Evolutionary conservation across 345 rosid species (phyloP), one percentile per base, ranked within the genome.

Genomic region (Punica granatum): DNA sequence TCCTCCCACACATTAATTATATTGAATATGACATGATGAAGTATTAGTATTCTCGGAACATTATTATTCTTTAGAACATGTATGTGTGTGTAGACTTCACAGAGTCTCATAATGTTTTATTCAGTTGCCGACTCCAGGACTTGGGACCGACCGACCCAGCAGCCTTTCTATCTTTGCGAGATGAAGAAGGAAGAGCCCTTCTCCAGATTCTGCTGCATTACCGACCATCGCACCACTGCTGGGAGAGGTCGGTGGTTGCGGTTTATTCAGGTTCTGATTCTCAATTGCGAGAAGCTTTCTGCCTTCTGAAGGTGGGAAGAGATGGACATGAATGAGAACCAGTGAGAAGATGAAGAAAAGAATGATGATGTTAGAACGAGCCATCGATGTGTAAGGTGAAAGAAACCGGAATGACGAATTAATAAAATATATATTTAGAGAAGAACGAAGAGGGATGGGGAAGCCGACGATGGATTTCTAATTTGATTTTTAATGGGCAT

Each of bases 141-240:
- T 60, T 10, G 63, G 63, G 13, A 30, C 36, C 6, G 63, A 60
- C 18, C 16, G 16, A 16, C 28, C 36, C 1, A 60, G 63, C 21
- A 60, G 33, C 63, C 63, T 60, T 13, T 60, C 36, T 18, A 30
- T 32, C 37, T 35, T 32, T 15, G 19, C 63, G 12, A 60, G 37
- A 19, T 60, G 63, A n/a, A 31, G 37, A 32, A 60, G 63, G 63
- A 60, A 60, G 33, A 60, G 37, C 63, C 49, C 49, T 18, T 44
- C 19, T 8, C 19, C 49, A 18, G 4, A 4, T 3, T 18, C 49
- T 3, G 15, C 49, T 14, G 19, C 21, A 16, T 44, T 44, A 18
- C 3, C 19, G 19, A 44, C 49, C 4, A 4, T 44, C 15, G 1
- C 49, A 10, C 21, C 16, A 4, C 21, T 16, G 4, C 49, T 3